A percentile compares a stretch with the other conserved stretches of the same genome.
Evolutionary conservation across 2,329 filamentous ascomycete species (phyloP).

Genomic region (Pseudogymnoascus pannorum): DNA sequence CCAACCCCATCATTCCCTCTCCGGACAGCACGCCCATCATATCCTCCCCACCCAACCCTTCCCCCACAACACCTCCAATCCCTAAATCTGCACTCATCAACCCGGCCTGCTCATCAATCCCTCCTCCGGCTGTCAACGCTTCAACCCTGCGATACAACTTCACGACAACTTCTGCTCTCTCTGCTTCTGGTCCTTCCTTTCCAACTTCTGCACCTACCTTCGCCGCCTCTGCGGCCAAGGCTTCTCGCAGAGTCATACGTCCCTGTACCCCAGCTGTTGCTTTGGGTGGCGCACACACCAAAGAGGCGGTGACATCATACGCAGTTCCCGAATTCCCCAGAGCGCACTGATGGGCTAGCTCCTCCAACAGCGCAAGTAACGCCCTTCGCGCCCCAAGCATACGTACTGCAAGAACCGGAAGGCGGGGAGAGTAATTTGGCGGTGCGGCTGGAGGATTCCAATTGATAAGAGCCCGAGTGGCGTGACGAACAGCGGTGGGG

Average conservation of each 20-base stretch:
- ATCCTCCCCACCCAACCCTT: slow-evolving; percentile 2
- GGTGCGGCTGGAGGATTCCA: slow-evolving; percentile 59
- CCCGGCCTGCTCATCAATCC: slow-evolving; percentile 12
- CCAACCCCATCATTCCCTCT: slow-evolving; percentile 10
- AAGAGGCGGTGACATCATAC: slow-evolving; percentile 61
- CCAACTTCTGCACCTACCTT: neutral
- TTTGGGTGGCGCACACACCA: slow-evolving; percentile 57
- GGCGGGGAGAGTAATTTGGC: slow-evolving; percentile 64
- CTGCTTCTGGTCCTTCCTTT: neutral
- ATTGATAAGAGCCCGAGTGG: slow-evolving; percentile 54
- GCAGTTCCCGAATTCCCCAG: slow-evolving; percentile 51
- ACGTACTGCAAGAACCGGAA: slow-evolving; percentile 53
- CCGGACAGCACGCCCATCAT: slow-evolving; percentile 11
- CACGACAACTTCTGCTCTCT: slow-evolving; percentile 23
- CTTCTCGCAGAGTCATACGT: slow-evolving; percentile 26
- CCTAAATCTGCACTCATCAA: slow-evolving; percentile 1
- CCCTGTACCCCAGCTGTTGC: slow-evolving; percentile 20
- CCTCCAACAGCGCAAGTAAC: slow-evolving; percentile 57
- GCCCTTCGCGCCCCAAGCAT: slow-evolving; percentile 56
- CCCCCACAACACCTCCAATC: neutral
- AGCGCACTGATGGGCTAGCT: slow-evolving; percentile 56
- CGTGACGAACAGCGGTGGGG: slow-evolving; percentile 49
- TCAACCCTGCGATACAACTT: slow-evolving; percentile 28
- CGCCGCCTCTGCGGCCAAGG: slow-evolving; percentile 15
- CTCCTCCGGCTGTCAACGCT: slow-evolving; percentile 16